These are phyloP conservation scores for Cinnamomum chago DNA, from an alignment of 164 flowering plant species.

Conservation along the genomic window DNA sequence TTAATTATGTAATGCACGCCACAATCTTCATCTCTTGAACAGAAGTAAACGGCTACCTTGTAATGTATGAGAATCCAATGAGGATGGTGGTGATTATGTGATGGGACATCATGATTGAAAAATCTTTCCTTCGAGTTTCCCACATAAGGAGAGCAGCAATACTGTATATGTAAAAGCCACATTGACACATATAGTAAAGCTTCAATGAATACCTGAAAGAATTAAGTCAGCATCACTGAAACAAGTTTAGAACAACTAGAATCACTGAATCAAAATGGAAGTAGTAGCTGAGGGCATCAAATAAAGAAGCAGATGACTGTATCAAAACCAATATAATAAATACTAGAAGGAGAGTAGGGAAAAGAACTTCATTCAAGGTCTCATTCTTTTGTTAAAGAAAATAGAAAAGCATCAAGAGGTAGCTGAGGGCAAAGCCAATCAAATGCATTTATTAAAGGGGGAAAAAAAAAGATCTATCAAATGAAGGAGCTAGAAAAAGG, in stretches of 20 bases:
- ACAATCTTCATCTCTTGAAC: not conserved
- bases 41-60: slow-evolving; percentile 44
- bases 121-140: slow-evolving; percentile 96
- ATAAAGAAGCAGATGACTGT: not conserved
- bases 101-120: slow-evolving; percentile 94
- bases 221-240: not conserved
- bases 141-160: slow-evolving; percentile 76
- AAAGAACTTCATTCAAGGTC: too few relatives aligned
- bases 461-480: too few relatives aligned
- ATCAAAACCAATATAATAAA: not conserved
- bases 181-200: slow-evolving; percentile 87
- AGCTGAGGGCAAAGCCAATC: too few relatives aligned
- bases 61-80: slow-evolving; percentile 59
- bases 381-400: too few relatives aligned
- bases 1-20: too few relatives aligned
- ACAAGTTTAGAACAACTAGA: not conserved
- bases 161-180: slow-evolving; percentile 86
- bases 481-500: too few relatives aligned
- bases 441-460: too few relatives aligned
- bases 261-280: not conserved
- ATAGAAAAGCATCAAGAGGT: too few relatives aligned
- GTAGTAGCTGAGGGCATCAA: not conserved
- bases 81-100: slow-evolving; percentile 76
- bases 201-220: slow-evolving; percentile 54
- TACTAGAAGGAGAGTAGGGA: too few relatives aligned